Conservation (phyloP, 345 rosid genomes). For the Punica granatum region DNA sequence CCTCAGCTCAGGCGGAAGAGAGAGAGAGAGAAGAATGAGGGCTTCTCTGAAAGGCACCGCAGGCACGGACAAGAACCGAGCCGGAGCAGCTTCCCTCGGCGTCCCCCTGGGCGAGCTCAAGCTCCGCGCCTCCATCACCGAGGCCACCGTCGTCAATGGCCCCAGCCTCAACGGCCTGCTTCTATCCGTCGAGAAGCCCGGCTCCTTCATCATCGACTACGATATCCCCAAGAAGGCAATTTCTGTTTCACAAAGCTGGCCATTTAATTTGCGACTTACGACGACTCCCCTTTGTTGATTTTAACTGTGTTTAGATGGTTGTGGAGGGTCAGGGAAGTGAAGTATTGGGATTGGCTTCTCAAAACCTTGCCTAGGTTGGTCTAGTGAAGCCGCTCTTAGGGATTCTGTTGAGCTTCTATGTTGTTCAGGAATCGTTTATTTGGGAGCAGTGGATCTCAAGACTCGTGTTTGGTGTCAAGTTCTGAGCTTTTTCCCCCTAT, state of each 20-base stretch:
- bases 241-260: background rate
- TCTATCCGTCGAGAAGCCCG: constrained; percentile 77
- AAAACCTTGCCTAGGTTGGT: background rate
- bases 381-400: background rate
- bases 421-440: background rate
- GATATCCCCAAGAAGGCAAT: constrained; percentile 73
- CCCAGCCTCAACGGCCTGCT: constrained; percentile 71
- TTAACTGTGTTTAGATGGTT: background rate
- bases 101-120: constrained; percentile 58
- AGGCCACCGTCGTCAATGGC: constrained; percentile 70
- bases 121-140: constrained; percentile 74
- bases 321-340: background rate
- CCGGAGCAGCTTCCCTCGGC: constrained; percentile 33
- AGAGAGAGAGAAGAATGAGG: constrained; percentile 38
- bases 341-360: background rate
- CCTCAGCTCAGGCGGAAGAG: background rate
- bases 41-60: constrained; percentile 72
- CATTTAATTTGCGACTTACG: background rate
- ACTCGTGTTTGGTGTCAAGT: background rate
- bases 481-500: background rate
- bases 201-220: constrained; percentile 68
- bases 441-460: background rate
- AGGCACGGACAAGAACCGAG: constrained; percentile 41
- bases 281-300: background rate
- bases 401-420: background rate